Base-by-base conservation (phyloP, 1,139 yeast species). In the Taphrina flavorubra region DNA sequence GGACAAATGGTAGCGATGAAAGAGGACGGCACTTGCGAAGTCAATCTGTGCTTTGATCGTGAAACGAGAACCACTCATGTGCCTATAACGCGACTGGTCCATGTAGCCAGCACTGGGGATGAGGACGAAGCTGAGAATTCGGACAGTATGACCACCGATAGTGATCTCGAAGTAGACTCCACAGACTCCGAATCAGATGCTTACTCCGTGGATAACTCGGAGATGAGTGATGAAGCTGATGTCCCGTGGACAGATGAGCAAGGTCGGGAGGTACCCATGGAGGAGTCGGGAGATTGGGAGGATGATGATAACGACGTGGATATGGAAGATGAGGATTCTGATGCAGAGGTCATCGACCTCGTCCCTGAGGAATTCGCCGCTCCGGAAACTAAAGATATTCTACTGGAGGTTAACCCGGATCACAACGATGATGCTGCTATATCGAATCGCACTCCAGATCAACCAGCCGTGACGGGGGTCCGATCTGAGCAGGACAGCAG, bases 171-270 rank as follows among this genome's bases (percentile, higher is more conserved):
- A 14, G 44, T 58, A 16, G 62, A 58, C 34, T 58, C 62, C 14
- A 58, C 62, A 18, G 65, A 60, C 36, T 60, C 57, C 34, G 65
- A 39, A 13, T 51, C 65, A 4, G 65, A 61, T 6, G 71, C 60
- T 5, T 69, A 68, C 11, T 70, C 69, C 6, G 65, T 42, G n/a
- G 70, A 71, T 42, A 72, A 69, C 20, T 70, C 65, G 11, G 72
- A 70, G 2, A 71, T 69, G 11, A 71, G 59, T 8, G 69, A 67
- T 18, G 72, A 67, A 7, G 70, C 62, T 10, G 51, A 61, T 44
- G 68, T 14, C n/a, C 65, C 51, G 2, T 61, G 65, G 65, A 25
- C 37, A 7, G 65, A 61, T 20, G 58, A 51, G 34, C 14, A 61
- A 11, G 65, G 65, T 13, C 36, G 18, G 13, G 47, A 31, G 34